Percentiles rank a stretch among this genome's conserved stretches.
These are phyloP conservation scores for Trichophyton benhamiae DNA, from an alignment of 2,329 filamentous ascomycete genomes.

Conservation along the genomic window DNA sequence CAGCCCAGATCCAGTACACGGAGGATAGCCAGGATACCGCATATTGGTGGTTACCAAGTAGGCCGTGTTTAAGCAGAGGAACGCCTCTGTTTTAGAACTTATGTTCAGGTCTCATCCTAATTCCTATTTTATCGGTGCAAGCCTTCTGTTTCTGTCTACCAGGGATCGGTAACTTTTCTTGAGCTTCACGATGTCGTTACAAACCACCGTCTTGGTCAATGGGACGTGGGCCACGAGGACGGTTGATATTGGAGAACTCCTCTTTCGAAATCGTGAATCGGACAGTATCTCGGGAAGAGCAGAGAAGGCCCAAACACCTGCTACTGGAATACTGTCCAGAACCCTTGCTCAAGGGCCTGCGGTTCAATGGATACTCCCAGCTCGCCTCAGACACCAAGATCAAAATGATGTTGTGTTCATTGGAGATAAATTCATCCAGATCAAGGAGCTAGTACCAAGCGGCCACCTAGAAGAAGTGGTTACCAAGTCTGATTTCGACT, in stretches of 20 bases:
- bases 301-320: conserved; percentile 34
- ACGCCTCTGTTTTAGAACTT: not conserved
- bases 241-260: conserved; percentile 14
- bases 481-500: conserved; percentile 66
- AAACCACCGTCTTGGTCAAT: conserved; percentile 13
- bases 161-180: not conserved
- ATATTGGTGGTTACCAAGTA: not conserved
- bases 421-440: conserved; percentile 67
- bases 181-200: conserved; percentile 13
- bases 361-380: conserved; percentile 64
- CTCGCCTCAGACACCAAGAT: conserved; percentile 55
- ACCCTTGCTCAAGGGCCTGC: conserved; percentile 67
- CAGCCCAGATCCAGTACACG: not conserved
- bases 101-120: not conserved
- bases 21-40: not conserved
- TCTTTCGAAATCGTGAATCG: conserved; percentile 11
- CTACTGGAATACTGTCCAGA: conserved; percentile 61
- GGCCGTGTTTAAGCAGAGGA: not conserved
- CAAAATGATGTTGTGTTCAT: conserved; percentile 79
- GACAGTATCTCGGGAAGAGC: conserved; percentile 13
- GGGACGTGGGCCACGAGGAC: conserved; percentile 13
- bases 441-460: conserved; percentile 58
- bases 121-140: not conserved
- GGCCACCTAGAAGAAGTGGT: conserved; percentile 63
- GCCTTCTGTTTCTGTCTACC: not conserved